Evolutionary conservation across 495 filamentous ascomycete genomes (phyloP), one percentile per base, ranked within the genome.

Genomic region (Daldinia bambusicola): DNA sequence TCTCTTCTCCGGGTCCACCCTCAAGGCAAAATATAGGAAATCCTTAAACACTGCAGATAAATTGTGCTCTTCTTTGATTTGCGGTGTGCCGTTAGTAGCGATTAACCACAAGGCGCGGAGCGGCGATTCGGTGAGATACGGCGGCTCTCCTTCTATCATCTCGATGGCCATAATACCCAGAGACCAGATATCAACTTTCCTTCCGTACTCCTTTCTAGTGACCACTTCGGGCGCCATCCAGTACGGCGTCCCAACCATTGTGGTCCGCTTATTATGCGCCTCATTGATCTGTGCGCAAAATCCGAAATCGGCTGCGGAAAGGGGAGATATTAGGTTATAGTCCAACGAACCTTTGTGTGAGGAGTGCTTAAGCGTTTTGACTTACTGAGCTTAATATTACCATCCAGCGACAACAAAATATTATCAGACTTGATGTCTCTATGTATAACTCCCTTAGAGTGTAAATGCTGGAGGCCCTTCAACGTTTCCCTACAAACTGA

Each of bases 181-280:
- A 76, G 92, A 95, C 95, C 95, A 99, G 72, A 99, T 98, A 77
- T 99, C 95, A 57, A 99, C 94, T 77, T 99, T 99, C 55, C 95
- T 91, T 68, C 95, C 96, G 78, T 99, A 99, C 78, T 98, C 95
- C 77, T 99, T 98, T 16, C 94, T 85, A 4, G 94, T 98, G 9
- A 99, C 95, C 18, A 99, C 94, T 78, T 99, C 95, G 4, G 95
- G 95, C 3, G 95, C 95, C 95, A 99, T 99, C 95, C 95, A 99
- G 78, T 99, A 99, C 2, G 95, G 95, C 20, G 95, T 99, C 22
- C 95, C 95, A 61, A 99, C 95, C 95, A 99, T 99, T 4, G 95
- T 99, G 26, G 95, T 98, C 37, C 95, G 91, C 85, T 98, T 98
- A 80, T 92, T 94, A 51, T 97, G 94, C 45, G 92, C 89, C 72